Evolutionary conservation across 805 yeast genomes (phyloP).

Genomic region (Saturnispora galanensis): DNA sequence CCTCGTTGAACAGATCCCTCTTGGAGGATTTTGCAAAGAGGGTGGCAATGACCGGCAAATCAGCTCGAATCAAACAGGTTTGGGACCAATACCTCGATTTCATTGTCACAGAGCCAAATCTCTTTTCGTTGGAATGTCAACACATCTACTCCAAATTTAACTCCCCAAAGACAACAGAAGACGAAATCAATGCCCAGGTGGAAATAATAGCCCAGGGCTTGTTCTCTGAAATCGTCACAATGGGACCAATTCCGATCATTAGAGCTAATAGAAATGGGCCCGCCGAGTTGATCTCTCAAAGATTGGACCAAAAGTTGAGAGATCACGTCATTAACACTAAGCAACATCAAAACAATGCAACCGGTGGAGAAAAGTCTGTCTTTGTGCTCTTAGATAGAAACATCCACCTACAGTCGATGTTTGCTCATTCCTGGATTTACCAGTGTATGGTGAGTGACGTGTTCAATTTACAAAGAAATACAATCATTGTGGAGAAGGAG

Average conservation of each 20-base stretch:
- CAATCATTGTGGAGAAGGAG: slow-evolving; percentile 49
- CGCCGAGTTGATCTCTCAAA: slow-evolving; percentile 87
- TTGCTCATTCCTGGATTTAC: slow-evolving; percentile 95
- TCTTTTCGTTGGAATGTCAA: slow-evolving; percentile 68
- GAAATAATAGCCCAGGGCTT: slow-evolving; percentile 70
- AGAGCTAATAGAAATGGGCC: slow-evolving; percentile 91
- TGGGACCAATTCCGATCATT: slow-evolving; percentile 76
- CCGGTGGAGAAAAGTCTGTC: slow-evolving; percentile 49
- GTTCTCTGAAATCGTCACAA: slow-evolving; percentile 68
- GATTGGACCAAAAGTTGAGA: slow-evolving; percentile 71
- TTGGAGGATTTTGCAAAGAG: slow-evolving; percentile 83
- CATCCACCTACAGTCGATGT: slow-evolving; percentile 86
- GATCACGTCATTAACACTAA: slow-evolving; percentile 74
- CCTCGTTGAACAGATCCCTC: slow-evolving; percentile 63
- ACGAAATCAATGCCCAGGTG: slow-evolving; percentile 57
- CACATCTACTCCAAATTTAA: slow-evolving; percentile 61
- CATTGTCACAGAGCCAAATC: slow-evolving; percentile 84
- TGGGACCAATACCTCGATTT: slow-evolving; percentile 91
- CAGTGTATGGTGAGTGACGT: slow-evolving; percentile 95
- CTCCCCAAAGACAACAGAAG: slow-evolving; percentile 64
- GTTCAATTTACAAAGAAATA: slow-evolving; percentile 70
- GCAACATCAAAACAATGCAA: slow-evolving; percentile 3
- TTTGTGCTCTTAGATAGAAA: slow-evolving; percentile 79
- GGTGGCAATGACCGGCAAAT: slow-evolving; percentile 63
- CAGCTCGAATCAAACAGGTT: slow-evolving; percentile 72